Percentiles rank a stretch among this genome's conserved stretches.
These are phyloP conservation scores for Rhodomyrtus tomentosa DNA, from an alignment of 345 rosid species.

Conservation along the genomic window DNA sequence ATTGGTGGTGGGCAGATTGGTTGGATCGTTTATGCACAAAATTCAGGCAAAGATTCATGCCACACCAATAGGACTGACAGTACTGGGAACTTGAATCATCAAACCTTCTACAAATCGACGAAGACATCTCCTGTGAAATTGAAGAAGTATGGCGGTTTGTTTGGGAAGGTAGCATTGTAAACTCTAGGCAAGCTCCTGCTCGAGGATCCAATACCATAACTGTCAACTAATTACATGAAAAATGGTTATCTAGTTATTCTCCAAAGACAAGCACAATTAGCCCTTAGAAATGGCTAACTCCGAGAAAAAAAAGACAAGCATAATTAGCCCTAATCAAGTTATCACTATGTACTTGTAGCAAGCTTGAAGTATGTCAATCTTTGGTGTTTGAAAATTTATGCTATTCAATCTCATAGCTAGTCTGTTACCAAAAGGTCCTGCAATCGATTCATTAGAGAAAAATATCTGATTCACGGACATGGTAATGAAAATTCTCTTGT, in stretches of 20 bases:
- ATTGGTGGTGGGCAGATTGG: neutral
- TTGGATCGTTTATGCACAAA: neutral
- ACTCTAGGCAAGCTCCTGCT: neutral
- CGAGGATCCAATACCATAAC: neutral
- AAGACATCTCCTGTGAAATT: constrained; percentile 20
- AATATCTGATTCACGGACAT: constrained; percentile 6
- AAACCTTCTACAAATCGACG: neutral
- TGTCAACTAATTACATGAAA: neutral
- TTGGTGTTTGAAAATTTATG: constrained; percentile 15
- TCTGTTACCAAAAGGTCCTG: neutral
- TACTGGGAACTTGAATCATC: neutral
- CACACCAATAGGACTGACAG: neutral
- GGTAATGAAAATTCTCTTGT: constrained; percentile 4
- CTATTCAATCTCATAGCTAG: constrained; percentile 30
- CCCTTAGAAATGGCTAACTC: neutral
- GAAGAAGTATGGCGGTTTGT: constrained; percentile 3
- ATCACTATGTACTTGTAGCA: constrained; percentile 22
- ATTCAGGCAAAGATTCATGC: neutral
- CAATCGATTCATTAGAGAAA: constrained; percentile 7
- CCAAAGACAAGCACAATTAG: neutral
- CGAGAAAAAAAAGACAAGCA: neutral
- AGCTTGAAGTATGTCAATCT: constrained; percentile 23
- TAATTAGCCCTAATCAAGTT: neutral
- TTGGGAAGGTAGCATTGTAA: constrained; percentile 2
- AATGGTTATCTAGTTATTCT: neutral